Evolutionary conservation across 1,139 yeast species (phyloP), one percentile per base, ranked within the genome.

Genomic region (Arxiozyma telluris): DNA sequence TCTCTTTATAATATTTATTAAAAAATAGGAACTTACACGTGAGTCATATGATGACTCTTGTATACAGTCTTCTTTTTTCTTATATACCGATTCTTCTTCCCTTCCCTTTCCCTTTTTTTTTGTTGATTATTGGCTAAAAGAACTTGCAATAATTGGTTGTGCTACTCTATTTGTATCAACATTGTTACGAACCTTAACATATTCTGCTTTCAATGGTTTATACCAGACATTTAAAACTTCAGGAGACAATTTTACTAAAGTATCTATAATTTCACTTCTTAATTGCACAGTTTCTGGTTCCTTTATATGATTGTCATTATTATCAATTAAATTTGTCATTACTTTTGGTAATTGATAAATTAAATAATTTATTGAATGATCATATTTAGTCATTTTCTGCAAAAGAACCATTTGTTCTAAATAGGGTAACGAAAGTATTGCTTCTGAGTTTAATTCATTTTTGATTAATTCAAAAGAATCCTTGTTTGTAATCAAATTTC

Each of bases 401-500:
- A 70, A 53, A 3, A 73, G 50, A 1, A 66, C 69, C 66, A 73
- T 65, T 47, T 71, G 65, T 50, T 72, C 73, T 47, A 67, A 52
- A 52, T 71, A 72, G 11, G 74, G 72, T 56, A 72, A 57, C 3
- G 52, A 49, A 17, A 66, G 42, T 5, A 72, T 57, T 0, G 58
- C 48, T 6, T 57, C 57, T 1, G 71, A 55, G 1, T 59, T 60
- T 20, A 70, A 27, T 12, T 60, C 55, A 5, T 55, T 54, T 50
- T 62, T 59, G 2, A 71, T 57, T 2, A 63, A 20, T 0, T 56
- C 43, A 50, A 72, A 71, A 9, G 66, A 53, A 2, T 50, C 46
- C 22, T 56, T 57, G 27, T 59, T 52, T 1, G 62, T 42, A 0
- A 67, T 55, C 2, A 71, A 39, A 52, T 73, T 71, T 52, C 69